These are phyloP conservation scores for Rhododendron simsii DNA, from an alignment of 148 eudicot species.

Conservation along the genomic window DNA sequence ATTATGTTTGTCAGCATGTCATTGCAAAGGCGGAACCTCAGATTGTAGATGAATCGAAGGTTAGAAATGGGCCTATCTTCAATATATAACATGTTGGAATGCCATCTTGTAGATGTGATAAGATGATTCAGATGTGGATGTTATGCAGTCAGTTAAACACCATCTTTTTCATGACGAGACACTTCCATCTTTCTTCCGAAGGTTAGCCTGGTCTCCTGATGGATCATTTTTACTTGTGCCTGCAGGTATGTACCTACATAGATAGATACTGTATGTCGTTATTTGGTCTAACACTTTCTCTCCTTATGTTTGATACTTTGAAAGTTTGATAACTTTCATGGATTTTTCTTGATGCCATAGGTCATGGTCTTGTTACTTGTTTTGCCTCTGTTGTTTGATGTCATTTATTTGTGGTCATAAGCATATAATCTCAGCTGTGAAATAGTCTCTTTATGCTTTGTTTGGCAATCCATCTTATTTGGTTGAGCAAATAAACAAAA, in stretches of 20 bases:
- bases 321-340: background rate
- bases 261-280: background rate
- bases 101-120: background rate
- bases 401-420: background rate
- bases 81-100: background rate
- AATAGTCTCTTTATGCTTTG: background rate
- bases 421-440: background rate
- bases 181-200: constrained; percentile 91
- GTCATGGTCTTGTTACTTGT: background rate
- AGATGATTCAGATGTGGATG: constrained; percentile 6
- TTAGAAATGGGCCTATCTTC: constrained; percentile 19
- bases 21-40: constrained; percentile 68
- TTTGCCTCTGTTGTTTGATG: background rate
- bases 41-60: constrained; percentile 66
- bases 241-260: constrained; percentile 57
- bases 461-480: background rate
- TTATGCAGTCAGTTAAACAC: constrained; percentile 56
- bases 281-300: background rate
- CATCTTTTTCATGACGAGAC: constrained; percentile 97
- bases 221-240: constrained; percentile 92
- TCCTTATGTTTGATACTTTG: background rate
- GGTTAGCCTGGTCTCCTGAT: constrained; percentile 96
- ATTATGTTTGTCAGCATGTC: constrained; percentile 78
- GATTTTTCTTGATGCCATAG: background rate
- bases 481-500: background rate